Evolutionary conservation across 2,329 filamentous ascomycete genomes (phyloP).

Genomic region (Tolypocladium album): DNA sequence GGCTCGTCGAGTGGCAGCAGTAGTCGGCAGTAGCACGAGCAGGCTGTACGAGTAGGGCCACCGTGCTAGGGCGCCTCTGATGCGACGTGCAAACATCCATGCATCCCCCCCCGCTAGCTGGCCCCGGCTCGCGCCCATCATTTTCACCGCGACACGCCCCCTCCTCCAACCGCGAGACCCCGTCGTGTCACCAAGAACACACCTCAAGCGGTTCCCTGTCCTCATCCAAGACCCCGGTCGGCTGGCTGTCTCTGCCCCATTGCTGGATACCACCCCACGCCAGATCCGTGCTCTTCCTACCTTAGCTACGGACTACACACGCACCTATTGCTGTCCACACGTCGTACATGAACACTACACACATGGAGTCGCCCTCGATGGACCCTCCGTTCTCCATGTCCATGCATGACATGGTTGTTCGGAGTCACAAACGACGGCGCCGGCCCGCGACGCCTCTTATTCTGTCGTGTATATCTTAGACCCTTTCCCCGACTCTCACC

Average conservation of each 20-base stretch:
- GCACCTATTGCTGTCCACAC: conserved; percentile 2
- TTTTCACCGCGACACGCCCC: not conserved
- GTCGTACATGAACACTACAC: conserved; percentile 8
- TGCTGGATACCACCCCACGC: conserved; percentile 1
- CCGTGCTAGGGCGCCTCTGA: not conserved
- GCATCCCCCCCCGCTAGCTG: not conserved
- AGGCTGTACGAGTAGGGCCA: not conserved
- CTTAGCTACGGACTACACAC: not conserved
- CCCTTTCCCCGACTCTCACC: not conserved
- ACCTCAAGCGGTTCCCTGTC: not conserved
- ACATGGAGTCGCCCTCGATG: conserved; percentile 12
- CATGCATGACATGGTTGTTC: conserved; percentile 22
- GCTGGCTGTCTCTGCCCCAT: not conserved
- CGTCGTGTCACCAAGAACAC: not conserved
- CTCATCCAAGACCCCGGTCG: not conserved
- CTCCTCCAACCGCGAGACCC: not conserved
- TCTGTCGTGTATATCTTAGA: not conserved
- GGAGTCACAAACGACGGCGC: conserved; percentile 7
- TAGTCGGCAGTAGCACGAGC: not conserved
- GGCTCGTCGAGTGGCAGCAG: not conserved
- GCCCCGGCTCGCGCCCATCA: not conserved
- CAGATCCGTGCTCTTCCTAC: not conserved
- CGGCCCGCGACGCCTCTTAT: conserved; percentile 1
- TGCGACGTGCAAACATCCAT: not conserved
- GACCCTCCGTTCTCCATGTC: conserved; percentile 26